Evolutionary conservation across 169 alveolate species (phyloP), one percentile per base, ranked within the genome.

Genomic region (Plasmodium chabaudi): DNA sequence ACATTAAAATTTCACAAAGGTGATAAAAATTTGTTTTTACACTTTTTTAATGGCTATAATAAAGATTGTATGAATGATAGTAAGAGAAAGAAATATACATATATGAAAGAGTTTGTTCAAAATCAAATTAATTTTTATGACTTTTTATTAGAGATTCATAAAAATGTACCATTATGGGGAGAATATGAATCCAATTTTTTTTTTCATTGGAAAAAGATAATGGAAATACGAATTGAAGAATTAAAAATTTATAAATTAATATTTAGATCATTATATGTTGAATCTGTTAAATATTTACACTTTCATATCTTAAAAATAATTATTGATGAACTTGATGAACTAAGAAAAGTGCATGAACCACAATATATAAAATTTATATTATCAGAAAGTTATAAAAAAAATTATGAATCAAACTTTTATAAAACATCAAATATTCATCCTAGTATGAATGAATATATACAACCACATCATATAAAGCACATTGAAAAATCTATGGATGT

Each of bases 131-230:
- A 82, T 23, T 93, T 95, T 70, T 93, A 91, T 65, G 96, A 93
- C 77, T 90, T 93, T 17, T 92, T 93, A 46, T 65, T 93, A 75
- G 96, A 93, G 68, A 87, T 93, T 63, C 72, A 88, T 68, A 74
- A 93, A 88, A 92, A 89, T 17, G 84, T 93, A 53, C 96, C 96
- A 13, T 12, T 92, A 5, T 93, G 96, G 96, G 91, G 96, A 74
- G 95, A 93, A 64, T 34, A 74, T 42, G 93, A 93, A 79, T 75
- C 77, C 25, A 93, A 93, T 42, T 93, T 92, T 77, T 84, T 51
- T 71, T 93, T 61, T 70, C 96, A 93, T 77, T 93, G 96, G 96
- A 75, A 73, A 44, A 69, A 89, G 25, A 88, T 93, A 34, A 73
- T 93, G 87, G 56, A 63, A 19, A 47, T 89, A 27, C 77, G 90